Evolutionary conservation across 768 basidiomycete genomes (phyloP).

Genomic region (Ramaria rubella): DNA sequence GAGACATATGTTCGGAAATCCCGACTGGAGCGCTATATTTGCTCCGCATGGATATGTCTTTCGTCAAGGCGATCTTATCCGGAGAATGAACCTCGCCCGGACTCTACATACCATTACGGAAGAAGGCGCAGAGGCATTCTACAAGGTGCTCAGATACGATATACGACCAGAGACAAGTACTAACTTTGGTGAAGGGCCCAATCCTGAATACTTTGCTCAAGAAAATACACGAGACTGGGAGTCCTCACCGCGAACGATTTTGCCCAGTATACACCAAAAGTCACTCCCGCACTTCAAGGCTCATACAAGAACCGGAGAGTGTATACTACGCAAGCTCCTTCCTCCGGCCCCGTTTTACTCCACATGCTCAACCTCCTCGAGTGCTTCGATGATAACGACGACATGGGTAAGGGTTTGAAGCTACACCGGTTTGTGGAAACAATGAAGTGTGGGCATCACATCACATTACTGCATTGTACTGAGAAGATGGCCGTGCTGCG

Average conservation of each 20-base stretch:
- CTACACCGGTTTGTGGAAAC: conserved; percentile 79
- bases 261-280: conserved; percentile 57
- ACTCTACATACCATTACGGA: conserved; percentile 71
- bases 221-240: conserved; percentile 67
- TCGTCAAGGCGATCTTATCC: conserved; percentile 67
- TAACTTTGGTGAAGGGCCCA: conserved; percentile 44
- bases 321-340: conserved; percentile 81
- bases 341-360: conserved; percentile 81
- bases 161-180: neutral
- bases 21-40: conserved; percentile 80
- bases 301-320: conserved; percentile 74
- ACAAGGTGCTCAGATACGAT: conserved; percentile 42
- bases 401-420: conserved; percentile 49
- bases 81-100: conserved; percentile 64
- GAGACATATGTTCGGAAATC: conserved; percentile 45
- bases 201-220: conserved; percentile 75
- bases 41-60: conserved; percentile 68
- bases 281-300: conserved; percentile 68
- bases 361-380: conserved; percentile 91
- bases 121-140: conserved; percentile 77
- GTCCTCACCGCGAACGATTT: conserved; percentile 74
- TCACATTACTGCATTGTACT: neutral
- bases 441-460: conserved; percentile 55
- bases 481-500: conserved; percentile 49
- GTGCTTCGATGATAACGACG: conserved; percentile 51